phyloP scores from a whole-genome alignment of 257 asterid genomes.

The Solanum appendiculatum region DNA sequence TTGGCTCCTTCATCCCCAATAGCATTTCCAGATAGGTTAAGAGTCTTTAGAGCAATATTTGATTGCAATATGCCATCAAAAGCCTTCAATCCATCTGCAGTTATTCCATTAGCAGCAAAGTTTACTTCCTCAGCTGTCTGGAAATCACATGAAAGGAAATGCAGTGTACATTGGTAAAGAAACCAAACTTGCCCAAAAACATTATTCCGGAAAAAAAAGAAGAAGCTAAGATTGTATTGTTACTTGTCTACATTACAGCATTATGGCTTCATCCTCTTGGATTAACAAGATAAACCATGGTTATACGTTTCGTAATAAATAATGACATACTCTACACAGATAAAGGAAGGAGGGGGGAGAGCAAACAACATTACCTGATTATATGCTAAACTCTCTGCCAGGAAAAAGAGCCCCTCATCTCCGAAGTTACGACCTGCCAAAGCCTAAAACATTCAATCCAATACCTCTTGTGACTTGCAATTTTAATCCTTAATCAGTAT shows the following conservation, averaged over 20 bases:
- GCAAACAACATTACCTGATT: conserved; percentile 47
- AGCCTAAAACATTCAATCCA: background rate
- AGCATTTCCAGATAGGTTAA: conserved; percentile 86
- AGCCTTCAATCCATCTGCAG: conserved; percentile 89
- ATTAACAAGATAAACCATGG: background rate
- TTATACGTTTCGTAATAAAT: background rate
- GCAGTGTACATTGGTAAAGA: background rate
- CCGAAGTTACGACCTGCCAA: conserved; percentile 82
- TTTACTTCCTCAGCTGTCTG: conserved; percentile 95
- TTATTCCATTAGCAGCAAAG: conserved; percentile 86
- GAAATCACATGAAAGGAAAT: conserved; percentile 7
- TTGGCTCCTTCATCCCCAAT: conserved; percentile 97
- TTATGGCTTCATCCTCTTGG: background rate
- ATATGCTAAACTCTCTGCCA: conserved; percentile 93
- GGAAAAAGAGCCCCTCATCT: conserved; percentile 81
- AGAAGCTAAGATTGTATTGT: background rate
- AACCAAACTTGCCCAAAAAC: background rate
- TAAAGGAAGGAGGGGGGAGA: background rate
- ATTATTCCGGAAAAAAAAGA: background rate
- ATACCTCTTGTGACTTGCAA: background rate
- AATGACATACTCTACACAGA: background rate
- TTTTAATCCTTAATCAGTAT: background rate
- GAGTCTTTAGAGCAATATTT: conserved; percentile 64
- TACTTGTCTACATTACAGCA: background rate
- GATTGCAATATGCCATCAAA: conserved; percentile 92